Percentiles rank a stretch among this genome's conserved stretches.
phyloP scores from a whole-genome alignment of 2,329 filamentous ascomycete genomes.

The Cucurbitaria berberidis region DNA sequence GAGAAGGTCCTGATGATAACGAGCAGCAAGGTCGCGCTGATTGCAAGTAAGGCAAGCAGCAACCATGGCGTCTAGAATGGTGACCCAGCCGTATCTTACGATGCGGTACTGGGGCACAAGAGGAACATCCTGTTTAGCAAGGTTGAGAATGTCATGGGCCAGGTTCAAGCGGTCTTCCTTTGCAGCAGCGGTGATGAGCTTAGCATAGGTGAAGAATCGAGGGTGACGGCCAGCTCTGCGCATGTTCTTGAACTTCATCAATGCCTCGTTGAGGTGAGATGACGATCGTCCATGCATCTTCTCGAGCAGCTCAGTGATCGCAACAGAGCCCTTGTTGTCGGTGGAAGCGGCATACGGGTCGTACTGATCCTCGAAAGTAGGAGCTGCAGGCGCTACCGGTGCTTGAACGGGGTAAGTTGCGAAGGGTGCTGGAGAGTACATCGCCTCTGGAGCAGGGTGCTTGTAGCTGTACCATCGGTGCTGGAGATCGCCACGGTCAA shows the following conservation, averaged over 20 bases:
- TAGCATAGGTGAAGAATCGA: constrained; percentile 95
- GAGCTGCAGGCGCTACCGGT: constrained; percentile 59
- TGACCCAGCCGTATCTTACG: constrained; percentile 94
- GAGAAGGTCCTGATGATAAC: constrained; percentile 89
- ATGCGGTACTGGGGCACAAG: constrained; percentile 81
- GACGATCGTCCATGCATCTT: constrained; percentile 75
- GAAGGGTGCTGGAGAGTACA: constrained; percentile 57
- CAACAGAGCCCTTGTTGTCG: constrained; percentile 89
- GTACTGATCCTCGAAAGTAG: constrained; percentile 78
- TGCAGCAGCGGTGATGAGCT: constrained; percentile 88
- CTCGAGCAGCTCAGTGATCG: constrained; percentile 90
- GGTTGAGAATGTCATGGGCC: constrained; percentile 84
- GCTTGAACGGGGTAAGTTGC: constrained; percentile 58
- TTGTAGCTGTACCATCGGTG: constrained; percentile 66
- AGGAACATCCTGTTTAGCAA: constrained; percentile 89
- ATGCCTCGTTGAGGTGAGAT: constrained; percentile 77
- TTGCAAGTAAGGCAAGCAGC: constrained; percentile 86
- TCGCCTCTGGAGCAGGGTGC: constrained; percentile 52
- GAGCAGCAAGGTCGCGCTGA: constrained; percentile 78
- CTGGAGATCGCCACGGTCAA: constrained; percentile 57
- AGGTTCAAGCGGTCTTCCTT: constrained; percentile 82
- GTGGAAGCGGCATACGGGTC: constrained; percentile 91
- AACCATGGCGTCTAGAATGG: constrained; percentile 95
- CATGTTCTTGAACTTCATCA: constrained; percentile 88
- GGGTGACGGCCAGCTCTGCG: constrained; percentile 89